Conservation (phyloP, 2,329 filamentous ascomycete genomes). For the Paecilomyces fulvus region DNA sequence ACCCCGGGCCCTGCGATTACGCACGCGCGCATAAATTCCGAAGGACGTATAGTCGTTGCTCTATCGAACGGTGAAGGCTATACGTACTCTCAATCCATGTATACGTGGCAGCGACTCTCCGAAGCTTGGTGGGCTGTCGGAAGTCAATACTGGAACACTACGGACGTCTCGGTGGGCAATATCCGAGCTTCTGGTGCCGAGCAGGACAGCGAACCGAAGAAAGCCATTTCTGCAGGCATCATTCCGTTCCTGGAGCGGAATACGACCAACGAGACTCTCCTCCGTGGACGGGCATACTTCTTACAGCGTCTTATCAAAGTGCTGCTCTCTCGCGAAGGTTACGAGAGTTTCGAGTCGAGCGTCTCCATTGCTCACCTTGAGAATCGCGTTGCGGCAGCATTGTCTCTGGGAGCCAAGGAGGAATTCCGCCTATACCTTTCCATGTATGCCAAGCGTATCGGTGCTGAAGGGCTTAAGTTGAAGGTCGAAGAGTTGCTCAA, state of each 20-base stretch:
- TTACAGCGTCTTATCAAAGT: constrained; percentile 86
- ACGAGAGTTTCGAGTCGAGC: constrained; percentile 81
- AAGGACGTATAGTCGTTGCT: constrained; percentile 78
- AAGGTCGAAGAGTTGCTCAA: constrained; percentile 93
- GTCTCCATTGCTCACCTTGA: constrained; percentile 93
- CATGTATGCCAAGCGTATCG: constrained; percentile 95
- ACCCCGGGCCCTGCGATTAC: constrained; percentile 77
- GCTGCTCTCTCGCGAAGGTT: constrained; percentile 78
- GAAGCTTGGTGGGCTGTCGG: constrained; percentile 98
- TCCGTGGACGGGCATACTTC: constrained; percentile 86
- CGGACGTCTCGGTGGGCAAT: constrained; percentile 78
- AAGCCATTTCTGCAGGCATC: constrained; percentile 73
- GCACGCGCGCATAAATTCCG: constrained; percentile 82
- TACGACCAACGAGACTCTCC: constrained; percentile 83
- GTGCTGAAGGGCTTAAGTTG: constrained; percentile 73
- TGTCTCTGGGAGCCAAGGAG: constrained; percentile 75
- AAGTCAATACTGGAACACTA: constrained; percentile 98
- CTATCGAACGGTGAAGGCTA: constrained; percentile 93
- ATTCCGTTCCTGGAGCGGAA: constrained; percentile 90
- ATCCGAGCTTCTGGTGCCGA: constrained; percentile 64
- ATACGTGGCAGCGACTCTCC: constrained; percentile 87
- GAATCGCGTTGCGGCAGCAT: constrained; percentile 82
- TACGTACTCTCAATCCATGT: constrained; percentile 77
- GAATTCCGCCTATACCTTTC: constrained; percentile 93
- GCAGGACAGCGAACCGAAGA: constrained; percentile 43